Evolutionary conservation across 2,329 filamentous ascomycete species (phyloP), one percentile per base, ranked within the genome.

Genomic region (Tolypocladium nubicola): DNA sequence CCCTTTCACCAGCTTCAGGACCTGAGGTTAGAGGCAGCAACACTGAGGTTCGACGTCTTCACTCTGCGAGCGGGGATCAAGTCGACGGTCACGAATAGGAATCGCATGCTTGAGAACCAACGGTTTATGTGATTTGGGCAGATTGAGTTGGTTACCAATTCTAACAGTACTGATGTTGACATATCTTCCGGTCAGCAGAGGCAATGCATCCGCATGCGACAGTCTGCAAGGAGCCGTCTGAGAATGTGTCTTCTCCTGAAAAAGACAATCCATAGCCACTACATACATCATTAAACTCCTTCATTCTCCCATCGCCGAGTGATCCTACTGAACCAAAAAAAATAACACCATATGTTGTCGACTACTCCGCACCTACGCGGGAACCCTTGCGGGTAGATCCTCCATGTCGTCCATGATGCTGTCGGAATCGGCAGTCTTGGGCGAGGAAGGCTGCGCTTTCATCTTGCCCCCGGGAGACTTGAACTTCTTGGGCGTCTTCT

Each of bases 391-490:
- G 7, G 73, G 74, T 45, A 76, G 62, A 57, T 76, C 74, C 56
- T 75, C 73, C 74, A 76, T 75, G 49, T 76, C 74, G 39, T 76
- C 73, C 71, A 76, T 74, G 16, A 67, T 66, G 41, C 71, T 73
- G 26, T 70, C 69, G 5, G 66, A 70, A 16, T 62, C 64, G 14
- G 65, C 61, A 26, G 58, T 58, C 52, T 47, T 45, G n/a, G 60
- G 47, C 8, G 47, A 58, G 14, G 50, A 14, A 23, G 21, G 16
- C 30, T 55, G 53, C 43, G 56, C 35, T 14, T 56, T 57, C 5
- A 58, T 56, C 38, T 60, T 62, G 21, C 53, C 55, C 2, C 56
- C 57, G 3, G 58, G 53, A 37, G 67, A 59, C 52, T 64, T 67
- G 58, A 65, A 66, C 58, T 66, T 71, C 58, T 61, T 65, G 21